Evolutionary conservation across 2,329 filamentous ascomycete genomes (phyloP).

Genomic region (Graphilbum fragrans): DNA sequence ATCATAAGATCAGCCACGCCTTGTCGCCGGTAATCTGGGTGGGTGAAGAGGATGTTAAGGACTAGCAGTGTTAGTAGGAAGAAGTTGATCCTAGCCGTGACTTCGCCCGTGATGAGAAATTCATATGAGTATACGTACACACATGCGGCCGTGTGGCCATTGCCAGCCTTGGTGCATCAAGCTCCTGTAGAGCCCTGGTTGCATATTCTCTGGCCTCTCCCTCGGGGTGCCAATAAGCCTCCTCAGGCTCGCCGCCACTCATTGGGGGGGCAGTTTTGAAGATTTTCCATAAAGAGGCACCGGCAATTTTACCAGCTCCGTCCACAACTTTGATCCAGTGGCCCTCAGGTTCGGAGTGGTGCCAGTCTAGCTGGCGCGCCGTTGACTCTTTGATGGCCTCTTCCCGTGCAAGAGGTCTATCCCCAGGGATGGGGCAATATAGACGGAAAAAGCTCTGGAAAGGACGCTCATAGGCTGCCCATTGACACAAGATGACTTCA

Average conservation of each 20-base stretch:
- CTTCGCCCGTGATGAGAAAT: too few species aligned
- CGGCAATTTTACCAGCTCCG: neutral
- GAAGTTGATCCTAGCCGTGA: neutral
- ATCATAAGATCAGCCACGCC: neutral
- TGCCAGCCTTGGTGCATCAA: neutral
- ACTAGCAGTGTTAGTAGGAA: neutral
- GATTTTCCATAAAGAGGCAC: conserved; percentile 1
- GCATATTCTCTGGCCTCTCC: conserved; percentile 2
- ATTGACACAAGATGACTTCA: neutral
- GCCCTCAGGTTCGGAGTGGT: neutral
- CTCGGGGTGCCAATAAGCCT: neutral
- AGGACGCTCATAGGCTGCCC: neutral
- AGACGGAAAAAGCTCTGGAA: neutral
- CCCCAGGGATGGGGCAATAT: neutral
- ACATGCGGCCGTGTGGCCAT: neutral
- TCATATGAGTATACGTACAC: conserved; percentile 1
- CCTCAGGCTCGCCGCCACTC: neutral
- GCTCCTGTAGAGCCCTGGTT: neutral
- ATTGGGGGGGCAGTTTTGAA: neutral
- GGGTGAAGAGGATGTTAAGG: conserved; percentile 1
- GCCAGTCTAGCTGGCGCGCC: neutral
- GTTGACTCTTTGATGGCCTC: neutral
- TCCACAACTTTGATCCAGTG: conserved; percentile 2
- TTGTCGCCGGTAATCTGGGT: neutral
- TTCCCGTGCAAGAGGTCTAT: neutral